Evolutionary conservation across 371 early-diverging fungal genomes (phyloP).

Genomic region (Rhizopus delemar): DNA sequence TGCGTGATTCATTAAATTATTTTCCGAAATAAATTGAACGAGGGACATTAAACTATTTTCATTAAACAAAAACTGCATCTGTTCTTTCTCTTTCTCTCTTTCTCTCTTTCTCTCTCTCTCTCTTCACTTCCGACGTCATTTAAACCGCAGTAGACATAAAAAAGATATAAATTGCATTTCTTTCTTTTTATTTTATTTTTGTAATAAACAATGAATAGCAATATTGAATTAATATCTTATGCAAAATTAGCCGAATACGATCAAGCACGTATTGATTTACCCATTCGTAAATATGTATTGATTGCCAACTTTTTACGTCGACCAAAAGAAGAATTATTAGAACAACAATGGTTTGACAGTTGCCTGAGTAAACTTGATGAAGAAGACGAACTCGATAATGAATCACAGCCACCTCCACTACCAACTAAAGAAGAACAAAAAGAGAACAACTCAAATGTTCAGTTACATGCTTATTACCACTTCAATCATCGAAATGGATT

Average conservation of each 20-base stretch:
- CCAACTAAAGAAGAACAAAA: conserved; percentile 1
- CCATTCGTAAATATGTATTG: conserved; percentile 31
- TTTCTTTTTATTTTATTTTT: neutral
- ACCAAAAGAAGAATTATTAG: conserved; percentile 5
- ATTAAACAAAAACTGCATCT: no score
- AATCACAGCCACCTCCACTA: neutral
- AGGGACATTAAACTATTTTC: no score
- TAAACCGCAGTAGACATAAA: neutral
- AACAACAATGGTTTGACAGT: conserved; percentile 30
- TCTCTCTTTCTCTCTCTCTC: neutral
- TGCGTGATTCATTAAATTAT: no score
- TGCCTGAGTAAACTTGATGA: conserved; percentile 21
- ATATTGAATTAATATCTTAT: conserved; percentile 23
- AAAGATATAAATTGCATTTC: neutral
- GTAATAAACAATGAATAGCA: neutral
- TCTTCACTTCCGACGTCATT: neutral
- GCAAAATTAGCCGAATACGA: conserved; percentile 25
- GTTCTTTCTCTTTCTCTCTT: neutral
- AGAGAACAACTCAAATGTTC: neutral
- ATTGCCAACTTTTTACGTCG: conserved; percentile 25
- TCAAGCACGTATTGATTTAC: conserved; percentile 23
- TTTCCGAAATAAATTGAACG: no score
- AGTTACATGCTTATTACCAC: conserved; percentile 15
- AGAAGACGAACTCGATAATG: conserved; percentile 12
- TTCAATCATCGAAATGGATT: conserved; percentile 16